phyloP scores from a whole-genome alignment of 208 protist species.

The Trypanosoma mega region DNA sequence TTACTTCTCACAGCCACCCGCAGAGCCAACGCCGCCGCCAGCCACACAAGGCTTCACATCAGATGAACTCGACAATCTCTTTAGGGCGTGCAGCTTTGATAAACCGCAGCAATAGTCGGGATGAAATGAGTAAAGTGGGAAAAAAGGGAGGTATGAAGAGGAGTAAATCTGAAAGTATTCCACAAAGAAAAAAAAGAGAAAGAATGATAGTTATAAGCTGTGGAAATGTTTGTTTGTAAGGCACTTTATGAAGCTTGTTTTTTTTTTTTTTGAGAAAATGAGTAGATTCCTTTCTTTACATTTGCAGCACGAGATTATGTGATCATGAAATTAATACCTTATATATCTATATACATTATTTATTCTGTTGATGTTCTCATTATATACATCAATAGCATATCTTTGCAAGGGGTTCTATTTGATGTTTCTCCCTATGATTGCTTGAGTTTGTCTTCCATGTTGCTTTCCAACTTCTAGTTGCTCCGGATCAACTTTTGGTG shows the following conservation, averaged over 20 bases:
- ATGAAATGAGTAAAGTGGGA: too few species aligned
- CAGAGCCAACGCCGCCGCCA: constrained; percentile 1
- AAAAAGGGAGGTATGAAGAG: too few species aligned
- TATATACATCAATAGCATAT: not conserved
- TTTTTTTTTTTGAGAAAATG: too few species aligned
- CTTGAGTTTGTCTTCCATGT: not conserved
- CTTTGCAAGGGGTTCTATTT: not conserved
- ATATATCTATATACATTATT: too few species aligned
- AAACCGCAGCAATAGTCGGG: too few species aligned
- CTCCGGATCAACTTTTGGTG: too few species aligned
- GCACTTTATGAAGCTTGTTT: too few species aligned
- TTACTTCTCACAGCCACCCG: constrained; percentile 30
- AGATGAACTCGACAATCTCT: not conserved
- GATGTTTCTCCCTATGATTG: not conserved
- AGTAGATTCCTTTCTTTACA: too few species aligned
- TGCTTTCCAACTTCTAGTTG: not conserved
- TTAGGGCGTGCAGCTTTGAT: not conserved
- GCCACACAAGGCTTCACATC: not conserved
- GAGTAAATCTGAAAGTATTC: too few species aligned
- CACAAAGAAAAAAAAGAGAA: constrained; percentile 7
- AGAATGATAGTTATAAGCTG: not conserved
- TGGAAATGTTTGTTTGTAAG: constrained; percentile 4
- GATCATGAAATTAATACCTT: too few species aligned
- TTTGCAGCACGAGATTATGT: too few species aligned
- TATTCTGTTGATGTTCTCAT: not conserved